phyloP scores from a whole-genome alignment of 495 filamentous ascomycete species.

The Trichoderma orchidacearum region DNA sequence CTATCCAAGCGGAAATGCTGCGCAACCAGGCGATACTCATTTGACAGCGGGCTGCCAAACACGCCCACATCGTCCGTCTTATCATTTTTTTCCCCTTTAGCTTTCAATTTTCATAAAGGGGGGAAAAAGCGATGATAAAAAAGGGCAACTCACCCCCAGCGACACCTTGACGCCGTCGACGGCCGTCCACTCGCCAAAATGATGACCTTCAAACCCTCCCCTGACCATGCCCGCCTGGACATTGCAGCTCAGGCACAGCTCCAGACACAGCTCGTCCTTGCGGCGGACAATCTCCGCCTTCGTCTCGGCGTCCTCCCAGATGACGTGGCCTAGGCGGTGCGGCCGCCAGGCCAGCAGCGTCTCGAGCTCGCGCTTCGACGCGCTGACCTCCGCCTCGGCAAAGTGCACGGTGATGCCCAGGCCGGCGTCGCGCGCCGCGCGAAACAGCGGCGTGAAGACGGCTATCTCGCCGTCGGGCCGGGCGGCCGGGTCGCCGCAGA shows the following conservation, averaged over 20 bases:
- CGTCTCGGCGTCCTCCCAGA: constrained; percentile 48
- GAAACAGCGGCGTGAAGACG: constrained; percentile 41
- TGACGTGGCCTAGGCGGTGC: constrained; percentile 66
- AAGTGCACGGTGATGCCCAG: constrained; percentile 67
- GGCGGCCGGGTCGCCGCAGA: constrained; percentile 63
- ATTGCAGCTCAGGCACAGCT: constrained; percentile 73
- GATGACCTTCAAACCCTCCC: constrained; percentile 55
- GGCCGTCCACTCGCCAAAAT: constrained; percentile 51
- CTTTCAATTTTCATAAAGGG: neutral
- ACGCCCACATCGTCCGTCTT: constrained; percentile 84
- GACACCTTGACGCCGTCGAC: constrained; percentile 35
- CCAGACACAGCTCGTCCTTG: constrained; percentile 39
- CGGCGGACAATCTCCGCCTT: constrained; percentile 39
- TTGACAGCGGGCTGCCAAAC: constrained; percentile 64
- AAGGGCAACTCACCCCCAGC: constrained; percentile 36
- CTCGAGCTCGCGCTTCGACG: constrained; percentile 40
- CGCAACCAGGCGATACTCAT: constrained; percentile 64
- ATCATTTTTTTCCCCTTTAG: neutral
- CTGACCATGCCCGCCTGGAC: constrained; percentile 59
- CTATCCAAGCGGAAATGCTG: constrained; percentile 50
- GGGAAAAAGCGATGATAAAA: neutral
- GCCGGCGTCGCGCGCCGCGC: constrained; percentile 33
- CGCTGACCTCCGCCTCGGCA: constrained; percentile 47
- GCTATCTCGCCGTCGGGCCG: constrained; percentile 33
- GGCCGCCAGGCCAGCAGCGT: constrained; percentile 51